These are phyloP conservation scores for Laburnicola sp. DNA, from an alignment of 2,329 filamentous ascomycete genomes.

Conservation along the genomic window DNA sequence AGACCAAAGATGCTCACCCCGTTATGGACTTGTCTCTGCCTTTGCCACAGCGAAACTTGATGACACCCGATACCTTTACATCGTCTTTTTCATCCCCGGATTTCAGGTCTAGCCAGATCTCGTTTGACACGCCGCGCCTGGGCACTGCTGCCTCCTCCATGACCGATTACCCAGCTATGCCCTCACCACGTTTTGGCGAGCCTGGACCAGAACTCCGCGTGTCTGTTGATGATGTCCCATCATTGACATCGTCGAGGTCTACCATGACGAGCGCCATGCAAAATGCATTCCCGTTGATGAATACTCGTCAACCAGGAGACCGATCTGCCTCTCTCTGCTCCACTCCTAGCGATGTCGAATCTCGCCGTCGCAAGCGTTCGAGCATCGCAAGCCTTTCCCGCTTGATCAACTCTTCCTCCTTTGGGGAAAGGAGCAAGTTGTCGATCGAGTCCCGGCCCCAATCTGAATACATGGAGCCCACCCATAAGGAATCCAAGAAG, in stretches of 20 bases:
- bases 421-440: conserved; percentile 74
- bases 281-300: conserved; percentile 48
- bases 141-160: conserved; percentile 76
- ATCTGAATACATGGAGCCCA: conserved; percentile 56
- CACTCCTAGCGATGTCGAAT: conserved; percentile 44
- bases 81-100: conserved; percentile 67
- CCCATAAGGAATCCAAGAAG: conserved; percentile 67
- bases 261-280: conserved; percentile 73
- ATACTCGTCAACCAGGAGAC: conserved; percentile 49
- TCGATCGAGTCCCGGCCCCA: conserved; percentile 63
- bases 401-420: conserved; percentile 67
- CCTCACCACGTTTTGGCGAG: conserved; percentile 72
- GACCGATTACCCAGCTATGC: conserved; percentile 70
- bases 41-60: conserved; percentile 53
- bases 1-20: conserved; percentile 43
- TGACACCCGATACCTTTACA: conserved; percentile 67
- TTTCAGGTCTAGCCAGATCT: conserved; percentile 62
- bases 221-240: conserved; percentile 74
- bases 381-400: conserved; percentile 77
- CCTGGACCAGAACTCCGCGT: conserved; percentile 71
- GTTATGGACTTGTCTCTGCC: conserved; percentile 45
- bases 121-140: conserved; percentile 70
- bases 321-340: conserved; percentile 48
- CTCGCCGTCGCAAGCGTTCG: conserved; percentile 69
- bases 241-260: conserved; percentile 74